Evolutionary conservation across 371 early-diverging fungal genomes (phyloP).

Genomic region (Mucor sp.): DNA sequence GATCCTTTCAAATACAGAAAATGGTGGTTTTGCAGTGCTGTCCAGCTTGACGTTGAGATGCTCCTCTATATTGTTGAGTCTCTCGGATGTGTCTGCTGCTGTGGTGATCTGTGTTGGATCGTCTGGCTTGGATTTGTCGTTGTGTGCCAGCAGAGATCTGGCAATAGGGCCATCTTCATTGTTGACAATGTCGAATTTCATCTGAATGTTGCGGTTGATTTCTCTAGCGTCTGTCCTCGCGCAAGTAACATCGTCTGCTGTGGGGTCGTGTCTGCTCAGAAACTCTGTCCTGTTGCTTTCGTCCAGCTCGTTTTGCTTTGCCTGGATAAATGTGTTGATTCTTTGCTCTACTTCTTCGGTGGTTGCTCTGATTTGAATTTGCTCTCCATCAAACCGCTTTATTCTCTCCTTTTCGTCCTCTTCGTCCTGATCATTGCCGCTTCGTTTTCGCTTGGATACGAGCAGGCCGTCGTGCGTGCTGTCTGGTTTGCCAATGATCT

Average conservation of each 20-base stretch:
- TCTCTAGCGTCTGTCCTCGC: conserved; percentile 75
- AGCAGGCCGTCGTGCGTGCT: conserved; percentile 16
- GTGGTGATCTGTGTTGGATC: neutral
- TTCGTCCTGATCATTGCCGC: conserved; percentile 15
- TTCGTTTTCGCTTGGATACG: conserved; percentile 25
- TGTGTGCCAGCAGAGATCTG: conserved; percentile 44
- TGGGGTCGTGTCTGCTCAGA: conserved; percentile 45
- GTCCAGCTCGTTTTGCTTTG: conserved; percentile 67
- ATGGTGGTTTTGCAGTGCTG: conserved; percentile 24
- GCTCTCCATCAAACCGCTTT: conserved; percentile 40
- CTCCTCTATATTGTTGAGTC: conserved; percentile 61
- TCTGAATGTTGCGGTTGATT: conserved; percentile 80
- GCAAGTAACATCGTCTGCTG: conserved; percentile 50
- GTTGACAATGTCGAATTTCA: conserved; percentile 78
- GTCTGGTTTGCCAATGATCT: conserved; percentile 13
- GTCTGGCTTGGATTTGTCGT: conserved; percentile 1
- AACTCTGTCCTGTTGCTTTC: conserved; percentile 75
- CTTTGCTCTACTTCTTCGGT: conserved; percentile 46
- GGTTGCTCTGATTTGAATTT: conserved; percentile 52
- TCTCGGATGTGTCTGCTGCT: conserved; percentile 44
- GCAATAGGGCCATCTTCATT: conserved; percentile 78
- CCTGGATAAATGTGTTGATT: conserved; percentile 61
- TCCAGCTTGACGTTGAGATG: conserved; percentile 71
- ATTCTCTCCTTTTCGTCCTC: conserved; percentile 32
- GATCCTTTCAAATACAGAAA: conserved; percentile 56